Base-by-base conservation (phyloP, 148 eudicot species). In the Rheum nobile region DNA sequence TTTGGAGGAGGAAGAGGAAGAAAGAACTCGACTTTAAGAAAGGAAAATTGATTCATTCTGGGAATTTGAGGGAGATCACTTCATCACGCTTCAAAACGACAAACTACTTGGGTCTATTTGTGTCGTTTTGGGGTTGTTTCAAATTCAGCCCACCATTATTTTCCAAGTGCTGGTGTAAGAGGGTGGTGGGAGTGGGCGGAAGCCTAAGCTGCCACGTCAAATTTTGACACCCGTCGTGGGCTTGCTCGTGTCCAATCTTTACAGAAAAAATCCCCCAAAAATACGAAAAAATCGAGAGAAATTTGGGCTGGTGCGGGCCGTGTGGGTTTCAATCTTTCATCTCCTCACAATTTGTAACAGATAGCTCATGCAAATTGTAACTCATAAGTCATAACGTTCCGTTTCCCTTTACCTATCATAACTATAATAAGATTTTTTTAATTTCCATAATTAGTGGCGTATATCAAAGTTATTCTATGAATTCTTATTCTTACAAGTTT, bases 211-310 rank as follows among this genome's bases (percentile, higher is more conserved):
- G 67, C 28, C 67, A 59, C 67, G 67, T 59, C 67, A 28, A 59
- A 11, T 59, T 26, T 59, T 59, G 67, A 59, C 67, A 59, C 67
- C 14, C 67, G 67, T 59, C 67, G 67, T 59, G 32, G 67, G 34
- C 14, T 26, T 59, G 67, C 61, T 54, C 61, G 59, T 52, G 59
- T 52, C 28, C 10, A 26, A 26, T 29, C 6, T 26, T 54, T 28
- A 2, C 13, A 28, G 1, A 59, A 59, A 28, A 59, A 26, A 4
- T 8, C 0, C 57, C 26, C 6, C 0, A 59, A 59, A 26, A 26
- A 59, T 26, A 6, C 9, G 28, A 3, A 28, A 0, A 6, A 59
- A 26, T 59, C 28, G 6, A 6, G 67, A 54, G 61, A 17, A 24
- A 50, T 50, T n/a, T 19, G 55, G 55, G 24, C 6, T 19, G 24